Percentiles rank a stretch among this genome's conserved stretches.
Conservation (phyloP, 2,329 filamentous ascomycete genomes). For the Aspergillus ochraceoroseus region DNA sequence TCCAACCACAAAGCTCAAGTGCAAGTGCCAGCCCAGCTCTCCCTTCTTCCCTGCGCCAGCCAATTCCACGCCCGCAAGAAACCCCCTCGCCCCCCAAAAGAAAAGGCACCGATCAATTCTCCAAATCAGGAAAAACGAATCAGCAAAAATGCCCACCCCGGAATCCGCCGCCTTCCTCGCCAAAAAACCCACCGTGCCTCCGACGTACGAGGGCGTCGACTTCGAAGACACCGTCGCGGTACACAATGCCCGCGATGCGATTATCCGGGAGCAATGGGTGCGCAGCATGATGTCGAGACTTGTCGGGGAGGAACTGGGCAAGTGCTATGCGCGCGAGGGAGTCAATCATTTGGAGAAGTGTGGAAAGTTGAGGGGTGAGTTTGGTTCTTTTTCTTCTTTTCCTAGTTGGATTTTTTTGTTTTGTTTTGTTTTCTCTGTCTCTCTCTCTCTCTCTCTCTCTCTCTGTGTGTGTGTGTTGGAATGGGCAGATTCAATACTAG, state of each 20-base stretch:
- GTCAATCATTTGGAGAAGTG: slow-evolving; percentile 66
- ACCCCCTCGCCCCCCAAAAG: slow-evolving; percentile 1
- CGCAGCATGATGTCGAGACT: slow-evolving; percentile 64
- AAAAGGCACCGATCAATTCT: not conserved
- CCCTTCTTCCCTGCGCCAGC: slow-evolving; percentile 21
- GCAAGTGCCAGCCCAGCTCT: too few relatives aligned
- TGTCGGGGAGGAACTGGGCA: slow-evolving; percentile 62
- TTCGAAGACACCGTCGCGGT: slow-evolving; percentile 60
- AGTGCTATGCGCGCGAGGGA: slow-evolving; percentile 61
- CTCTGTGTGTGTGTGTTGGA: not conserved
- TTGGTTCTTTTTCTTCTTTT: slow-evolving; percentile 13
- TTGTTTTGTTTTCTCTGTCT: not conserved
- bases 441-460: not conserved
- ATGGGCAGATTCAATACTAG: too few relatives aligned
- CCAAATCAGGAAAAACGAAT: slow-evolving; percentile 1
- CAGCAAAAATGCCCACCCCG: slow-evolving; percentile 60
- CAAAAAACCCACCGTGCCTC: slow-evolving; percentile 61
- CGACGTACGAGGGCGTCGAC: slow-evolving; percentile 63
- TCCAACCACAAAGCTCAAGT: too few relatives aligned
- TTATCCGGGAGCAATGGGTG: slow-evolving; percentile 65
- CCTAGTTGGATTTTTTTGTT: slow-evolving; percentile 1
- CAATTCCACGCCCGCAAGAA: slow-evolving; percentile 14
- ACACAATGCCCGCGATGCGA: slow-evolving; percentile 60
- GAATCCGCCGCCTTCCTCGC: slow-evolving; percentile 61
- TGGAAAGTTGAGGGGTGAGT: slow-evolving; percentile 59